A percentile compares a stretch with the other conserved stretches of the same genome.
phyloP scores from a whole-genome alignment of 495 filamentous ascomycete genomes.

The Neurospora tetrasperma region DNA sequence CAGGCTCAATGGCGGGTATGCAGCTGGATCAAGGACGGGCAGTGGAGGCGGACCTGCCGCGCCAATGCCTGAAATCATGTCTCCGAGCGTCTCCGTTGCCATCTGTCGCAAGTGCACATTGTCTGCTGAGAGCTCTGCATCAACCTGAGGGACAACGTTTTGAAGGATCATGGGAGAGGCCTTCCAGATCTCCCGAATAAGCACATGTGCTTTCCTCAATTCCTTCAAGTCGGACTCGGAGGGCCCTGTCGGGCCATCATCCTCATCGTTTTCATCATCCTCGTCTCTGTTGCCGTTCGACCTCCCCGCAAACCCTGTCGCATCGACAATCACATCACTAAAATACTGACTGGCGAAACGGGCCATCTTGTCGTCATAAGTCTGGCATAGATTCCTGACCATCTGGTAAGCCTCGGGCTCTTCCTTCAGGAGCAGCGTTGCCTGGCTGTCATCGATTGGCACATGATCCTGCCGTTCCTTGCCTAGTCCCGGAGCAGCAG shows the following conservation, averaged over 20 bases:
- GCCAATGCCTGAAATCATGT: constrained; percentile 85
- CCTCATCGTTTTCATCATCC: constrained; percentile 65
- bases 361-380: constrained; percentile 87
- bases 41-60: constrained; percentile 73
- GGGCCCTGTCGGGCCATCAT: constrained; percentile 42
- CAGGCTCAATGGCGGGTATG: constrained; percentile 67
- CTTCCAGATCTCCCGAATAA: constrained; percentile 90
- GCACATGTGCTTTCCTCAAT: constrained; percentile 74
- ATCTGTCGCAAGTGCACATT: constrained; percentile 75
- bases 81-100: constrained; percentile 86
- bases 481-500: constrained; percentile 52
- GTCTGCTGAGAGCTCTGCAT: constrained; percentile 84
- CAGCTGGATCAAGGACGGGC: constrained; percentile 62
- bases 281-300: constrained; percentile 40
- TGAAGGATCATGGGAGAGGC: constrained; percentile 79
- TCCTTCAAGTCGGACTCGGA: constrained; percentile 80
- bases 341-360: constrained; percentile 93
- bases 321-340: constrained; percentile 88
- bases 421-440: constrained; percentile 70
- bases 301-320: constrained; percentile 47
- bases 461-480: constrained; percentile 43
- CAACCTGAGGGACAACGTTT: constrained; percentile 88
- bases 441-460: constrained; percentile 44
- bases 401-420: constrained; percentile 89
- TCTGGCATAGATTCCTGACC: constrained; percentile 87